A percentile compares a stretch with the other conserved stretches of the same genome.
phyloP scores from a whole-genome alignment of 257 asterid species.

The Fraxinus anomala region DNA sequence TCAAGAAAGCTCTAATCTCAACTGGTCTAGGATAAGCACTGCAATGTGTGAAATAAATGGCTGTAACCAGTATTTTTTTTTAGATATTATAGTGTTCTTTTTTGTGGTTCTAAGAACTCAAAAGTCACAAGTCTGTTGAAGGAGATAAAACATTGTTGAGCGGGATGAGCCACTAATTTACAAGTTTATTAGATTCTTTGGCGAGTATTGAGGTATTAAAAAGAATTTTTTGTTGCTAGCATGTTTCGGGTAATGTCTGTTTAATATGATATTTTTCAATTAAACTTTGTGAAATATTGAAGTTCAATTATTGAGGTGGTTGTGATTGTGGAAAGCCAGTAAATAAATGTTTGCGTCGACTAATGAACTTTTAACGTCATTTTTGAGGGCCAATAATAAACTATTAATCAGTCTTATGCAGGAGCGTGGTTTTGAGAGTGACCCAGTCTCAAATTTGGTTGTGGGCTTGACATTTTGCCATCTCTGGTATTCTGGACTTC shows the following conservation, averaged over 20 bases:
- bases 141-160: neutral
- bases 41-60: neutral
- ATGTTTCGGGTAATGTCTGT: too few relatives aligned
- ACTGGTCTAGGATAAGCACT: neutral
- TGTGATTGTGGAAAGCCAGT: neutral
- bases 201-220: neutral
- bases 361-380: neutral
- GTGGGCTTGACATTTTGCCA: conserved; percentile 66
- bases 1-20: conserved; percentile 14
- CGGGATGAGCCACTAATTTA: neutral
- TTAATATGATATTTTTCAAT: neutral
- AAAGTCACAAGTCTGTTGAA: neutral
- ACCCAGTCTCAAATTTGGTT: conserved; percentile 68
- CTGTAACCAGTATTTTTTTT: neutral
- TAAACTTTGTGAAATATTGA: neutral
- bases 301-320: neutral
- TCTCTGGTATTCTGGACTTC: conserved; percentile 69
- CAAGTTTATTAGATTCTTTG: neutral
- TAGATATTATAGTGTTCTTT: neutral
- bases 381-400: neutral
- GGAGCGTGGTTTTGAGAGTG: conserved; percentile 58
- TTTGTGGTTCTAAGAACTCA: neutral
- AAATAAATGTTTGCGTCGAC: neutral
- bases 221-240: too few relatives aligned
- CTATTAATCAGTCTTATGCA: conserved; percentile 61